phyloP scores from a whole-genome alignment of 306 rosid species.

The Mimosa bimucronata region DNA sequence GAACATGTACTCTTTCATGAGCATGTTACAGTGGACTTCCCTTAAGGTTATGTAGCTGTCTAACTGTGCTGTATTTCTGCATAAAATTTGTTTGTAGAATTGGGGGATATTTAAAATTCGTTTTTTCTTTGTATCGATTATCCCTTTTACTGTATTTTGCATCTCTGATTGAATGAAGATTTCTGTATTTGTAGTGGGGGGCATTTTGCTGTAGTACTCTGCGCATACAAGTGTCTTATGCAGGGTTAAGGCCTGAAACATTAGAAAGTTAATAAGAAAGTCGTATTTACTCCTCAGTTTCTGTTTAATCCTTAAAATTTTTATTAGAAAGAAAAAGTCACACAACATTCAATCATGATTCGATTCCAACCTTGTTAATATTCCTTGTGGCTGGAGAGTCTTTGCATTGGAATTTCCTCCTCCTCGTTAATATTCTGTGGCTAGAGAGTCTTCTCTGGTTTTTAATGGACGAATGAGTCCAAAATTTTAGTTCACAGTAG shows the following conservation, averaged over 20 bases:
- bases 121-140: constrained; percentile 50
- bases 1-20: constrained; percentile 24
- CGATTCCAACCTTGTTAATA: too few relatives aligned
- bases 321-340: neutral
- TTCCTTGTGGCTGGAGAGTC: too few relatives aligned
- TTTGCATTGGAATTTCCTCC: neutral
- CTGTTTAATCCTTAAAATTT: neutral
- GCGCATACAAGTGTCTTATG: constrained; percentile 47
- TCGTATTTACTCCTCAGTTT: constrained; percentile 23
- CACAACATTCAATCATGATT: neutral
- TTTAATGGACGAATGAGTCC: neutral
- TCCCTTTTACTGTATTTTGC: constrained; percentile 43
- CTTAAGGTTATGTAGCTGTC: constrained; percentile 30
- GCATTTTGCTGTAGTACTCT: constrained; percentile 66
- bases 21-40: constrained; percentile 31
- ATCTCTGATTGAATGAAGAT: constrained; percentile 65
- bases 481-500: neutral
- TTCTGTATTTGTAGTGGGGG: constrained; percentile 52
- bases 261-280: constrained; percentile 43
- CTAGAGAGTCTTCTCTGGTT: neutral
- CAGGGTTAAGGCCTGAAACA: constrained; percentile 63
- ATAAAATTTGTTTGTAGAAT: constrained; percentile 52
- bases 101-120: constrained; percentile 47
- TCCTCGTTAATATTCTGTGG: neutral
- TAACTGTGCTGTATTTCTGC: constrained; percentile 58